phyloP scores from a whole-genome alignment of 1,284 basidiomycete genomes.

The Kalmanozyma brasiliensis region DNA sequence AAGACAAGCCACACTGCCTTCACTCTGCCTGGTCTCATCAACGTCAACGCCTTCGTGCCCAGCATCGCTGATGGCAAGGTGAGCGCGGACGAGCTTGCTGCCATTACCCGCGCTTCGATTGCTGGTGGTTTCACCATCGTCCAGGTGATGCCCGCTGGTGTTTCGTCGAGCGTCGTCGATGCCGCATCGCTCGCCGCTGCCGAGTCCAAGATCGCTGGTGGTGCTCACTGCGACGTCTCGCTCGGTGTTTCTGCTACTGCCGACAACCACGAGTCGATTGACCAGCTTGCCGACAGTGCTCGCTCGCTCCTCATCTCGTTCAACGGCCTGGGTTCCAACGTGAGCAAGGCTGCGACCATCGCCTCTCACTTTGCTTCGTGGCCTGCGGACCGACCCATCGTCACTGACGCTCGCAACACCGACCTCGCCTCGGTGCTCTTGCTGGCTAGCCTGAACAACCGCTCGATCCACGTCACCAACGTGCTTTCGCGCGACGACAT shows the following conservation, averaged over 20 bases:
- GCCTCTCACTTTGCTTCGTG: slow-evolving; percentile 90
- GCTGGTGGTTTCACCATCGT: slow-evolving; percentile 64
- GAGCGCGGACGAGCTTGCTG: slow-evolving; percentile 75
- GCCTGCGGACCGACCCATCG: slow-evolving; percentile 89
- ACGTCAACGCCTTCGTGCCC: slow-evolving; percentile 89
- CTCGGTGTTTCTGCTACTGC: slow-evolving; percentile 60
- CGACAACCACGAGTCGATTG: slow-evolving; percentile 48
- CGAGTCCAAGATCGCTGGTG: slow-evolving; percentile 60
- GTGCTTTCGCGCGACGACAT: slow-evolving; percentile 89
- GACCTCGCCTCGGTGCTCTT: slow-evolving; percentile 93
- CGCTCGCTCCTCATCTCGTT: slow-evolving; percentile 63
- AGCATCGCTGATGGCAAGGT: slow-evolving; percentile 71
- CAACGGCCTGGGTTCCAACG: slow-evolving; percentile 51
- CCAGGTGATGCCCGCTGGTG: slow-evolving; percentile 54
- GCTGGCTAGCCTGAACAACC: slow-evolving; percentile 88
- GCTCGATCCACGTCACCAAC: slow-evolving; percentile 92
- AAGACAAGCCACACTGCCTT: slow-evolving; percentile 90
- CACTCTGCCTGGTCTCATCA: slow-evolving; percentile 91
- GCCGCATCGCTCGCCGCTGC: slow-evolving; percentile 50
- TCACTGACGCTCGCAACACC: slow-evolving; percentile 91
- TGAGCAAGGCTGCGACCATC: slow-evolving; percentile 70
- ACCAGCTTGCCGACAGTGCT: slow-evolving; percentile 55
- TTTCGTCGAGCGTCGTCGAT: slow-evolving; percentile 45
- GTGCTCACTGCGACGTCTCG: slow-evolving; percentile 62
- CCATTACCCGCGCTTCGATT: slow-evolving; percentile 59